phyloP scores from a whole-genome alignment of 2,329 filamentous ascomycete species.

The Phialophora chinensis region DNA sequence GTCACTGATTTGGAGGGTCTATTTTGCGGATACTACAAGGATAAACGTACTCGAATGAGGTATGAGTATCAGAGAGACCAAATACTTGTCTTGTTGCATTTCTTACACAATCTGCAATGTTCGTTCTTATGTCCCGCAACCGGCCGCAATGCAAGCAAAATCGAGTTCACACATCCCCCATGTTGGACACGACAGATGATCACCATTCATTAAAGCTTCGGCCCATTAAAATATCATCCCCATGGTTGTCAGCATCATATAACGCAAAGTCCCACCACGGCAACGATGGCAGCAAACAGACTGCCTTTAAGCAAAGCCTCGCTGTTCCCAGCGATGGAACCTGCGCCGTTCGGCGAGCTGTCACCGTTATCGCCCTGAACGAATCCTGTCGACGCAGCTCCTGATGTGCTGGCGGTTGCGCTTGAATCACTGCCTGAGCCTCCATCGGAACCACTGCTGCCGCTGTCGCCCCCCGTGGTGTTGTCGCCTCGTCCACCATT shows the following conservation, averaged over 20 bases:
- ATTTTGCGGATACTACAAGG: not conserved
- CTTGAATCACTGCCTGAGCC: conserved; percentile 15
- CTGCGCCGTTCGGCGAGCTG: conserved; percentile 27
- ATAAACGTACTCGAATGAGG: conserved; percentile 52
- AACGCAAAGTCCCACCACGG: conserved; percentile 53
- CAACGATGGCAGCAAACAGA: conserved; percentile 55
- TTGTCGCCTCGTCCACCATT: conserved; percentile 42
- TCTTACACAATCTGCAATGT: not conserved
- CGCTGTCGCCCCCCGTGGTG: conserved; percentile 29
- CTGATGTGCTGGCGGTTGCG: conserved; percentile 27
- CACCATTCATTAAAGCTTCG: not conserved
- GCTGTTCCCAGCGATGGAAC: conserved; percentile 29
- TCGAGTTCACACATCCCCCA: not conserved
- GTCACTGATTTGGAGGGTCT: not conserved
- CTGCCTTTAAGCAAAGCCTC: conserved; percentile 53
- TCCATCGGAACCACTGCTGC: conserved; percentile 1
- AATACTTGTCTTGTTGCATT: not conserved
- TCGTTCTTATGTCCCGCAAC: not conserved
- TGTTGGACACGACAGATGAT: not conserved
- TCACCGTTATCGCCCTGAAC: conserved; percentile 37
- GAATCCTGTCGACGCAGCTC: conserved; percentile 39
- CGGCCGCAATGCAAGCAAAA: conserved; percentile 1
- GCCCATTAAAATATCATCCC: not conserved
- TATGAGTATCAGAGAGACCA: conserved; percentile 52
- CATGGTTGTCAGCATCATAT: conserved; percentile 42